Conservation (phyloP, 164 flowering plant genomes). For the Warburgia ugandensis region DNA sequence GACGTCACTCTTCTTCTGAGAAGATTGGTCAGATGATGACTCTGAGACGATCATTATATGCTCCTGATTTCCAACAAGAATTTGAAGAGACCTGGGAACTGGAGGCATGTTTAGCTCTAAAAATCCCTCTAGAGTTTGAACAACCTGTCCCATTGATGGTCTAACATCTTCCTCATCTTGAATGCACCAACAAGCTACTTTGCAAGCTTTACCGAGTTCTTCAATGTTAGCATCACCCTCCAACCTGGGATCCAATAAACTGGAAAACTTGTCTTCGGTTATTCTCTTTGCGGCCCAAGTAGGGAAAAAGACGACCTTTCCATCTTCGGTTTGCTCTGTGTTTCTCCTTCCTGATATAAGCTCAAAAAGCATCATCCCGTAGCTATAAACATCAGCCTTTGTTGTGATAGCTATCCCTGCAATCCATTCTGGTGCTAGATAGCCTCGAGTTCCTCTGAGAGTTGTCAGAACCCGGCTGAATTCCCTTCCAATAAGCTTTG, state of each 20-base stretch:
- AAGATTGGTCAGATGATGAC: background rate
- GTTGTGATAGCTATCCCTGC: constrained; percentile 29
- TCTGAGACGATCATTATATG: background rate
- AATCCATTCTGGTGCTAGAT: constrained; percentile 39
- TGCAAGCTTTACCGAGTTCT: constrained; percentile 21
- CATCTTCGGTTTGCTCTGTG: constrained; percentile 11
- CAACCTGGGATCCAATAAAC: constrained; percentile 19
- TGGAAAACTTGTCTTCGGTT: constrained; percentile 10
- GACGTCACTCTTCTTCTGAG: background rate
- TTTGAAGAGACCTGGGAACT: constrained; percentile 23
- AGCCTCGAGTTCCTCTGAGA: constrained; percentile 34
- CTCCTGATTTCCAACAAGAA: constrained; percentile 12
- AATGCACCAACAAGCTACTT: constrained; percentile 32
- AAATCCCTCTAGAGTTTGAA: constrained; percentile 30
- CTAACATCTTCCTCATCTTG: constrained; percentile 4
- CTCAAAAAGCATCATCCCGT: constrained; percentile 33
- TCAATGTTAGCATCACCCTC: constrained; percentile 20
- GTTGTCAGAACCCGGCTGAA: constrained; percentile 31
- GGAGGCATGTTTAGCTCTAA: constrained; percentile 26
- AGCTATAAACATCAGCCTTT: constrained; percentile 37
- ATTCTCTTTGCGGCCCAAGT: constrained; percentile 21
- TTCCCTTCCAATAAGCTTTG: constrained; percentile 27
- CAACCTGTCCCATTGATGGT: constrained; percentile 32
- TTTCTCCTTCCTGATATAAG: constrained; percentile 30
- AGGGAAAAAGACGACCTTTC: constrained; percentile 18